Evolutionary conservation across 768 basidiomycete genomes (phyloP), one percentile per base, ranked within the genome.

Genomic region (Vishniacozyma victoriae): DNA sequence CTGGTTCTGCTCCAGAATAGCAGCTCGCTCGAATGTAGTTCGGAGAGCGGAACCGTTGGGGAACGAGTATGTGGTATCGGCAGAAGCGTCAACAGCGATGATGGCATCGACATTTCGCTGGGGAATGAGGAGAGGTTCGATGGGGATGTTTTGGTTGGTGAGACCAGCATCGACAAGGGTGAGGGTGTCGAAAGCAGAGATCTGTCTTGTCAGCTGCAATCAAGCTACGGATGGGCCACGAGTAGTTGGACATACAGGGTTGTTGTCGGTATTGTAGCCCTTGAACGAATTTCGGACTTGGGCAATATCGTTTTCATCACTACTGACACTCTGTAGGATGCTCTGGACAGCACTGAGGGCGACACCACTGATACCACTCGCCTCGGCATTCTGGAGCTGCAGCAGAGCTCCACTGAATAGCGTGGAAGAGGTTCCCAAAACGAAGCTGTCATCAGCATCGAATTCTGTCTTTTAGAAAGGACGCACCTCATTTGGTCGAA

Each of bases 41-140:
- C 80, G 55, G 12, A 79, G 75, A 1, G 78, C 72, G 1, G 79
- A 78, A 1, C 84, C 85, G 64, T 87, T 83, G 49, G 82, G 82
- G 79, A 82, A 91, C 48, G 71, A 76, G 48, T 69, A 69, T 4
- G 60, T 60, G 3, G 75, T 74, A 51, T 76, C 75, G 40, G 67
- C 74, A 0, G 70, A 72, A 19, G 78, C 78, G 60, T 91, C 88
- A 16, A 87, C 73, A 0, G 84, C 85, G 14, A 92, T 75, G 56
- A 91, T 79, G 3, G 85, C 79, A 60, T 92, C 88, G 33, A 90
- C 59, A 0, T 67, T 76, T 41, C 89, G 78, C 1, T 79, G 77
- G 40, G 80, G 82, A 23, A 87, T 81, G 45, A 91, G 77, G 20
- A 87, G 72, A 1, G 84, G 83, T 16, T 79, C 81, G 20, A 84